A percentile compares a stretch with the other conserved stretches of the same genome.
phyloP scores from a whole-genome alignment of 805 yeast species.

The Candida pini region DNA sequence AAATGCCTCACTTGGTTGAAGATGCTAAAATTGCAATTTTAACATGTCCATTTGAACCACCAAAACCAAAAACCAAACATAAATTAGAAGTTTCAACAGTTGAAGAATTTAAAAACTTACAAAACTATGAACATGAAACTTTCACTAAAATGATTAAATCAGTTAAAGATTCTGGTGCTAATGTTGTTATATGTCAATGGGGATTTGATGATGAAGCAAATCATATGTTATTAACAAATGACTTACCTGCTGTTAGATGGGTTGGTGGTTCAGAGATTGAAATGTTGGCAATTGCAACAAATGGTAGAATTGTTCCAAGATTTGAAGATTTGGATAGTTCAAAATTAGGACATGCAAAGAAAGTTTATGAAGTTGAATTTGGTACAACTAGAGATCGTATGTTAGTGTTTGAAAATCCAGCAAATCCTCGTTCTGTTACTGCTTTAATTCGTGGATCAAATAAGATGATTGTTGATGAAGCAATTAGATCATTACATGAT shows the following conservation, averaged over 20 bases:
- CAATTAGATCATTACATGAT: conserved; percentile 93
- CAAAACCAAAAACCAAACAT: conserved; percentile 98
- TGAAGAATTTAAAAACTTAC: conserved; percentile 88
- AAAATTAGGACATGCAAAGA: conserved; percentile 86
- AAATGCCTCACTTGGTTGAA: conserved; percentile 79
- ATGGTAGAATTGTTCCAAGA: conserved; percentile 95
- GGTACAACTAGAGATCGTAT: conserved; percentile 96
- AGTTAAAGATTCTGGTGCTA: conserved; percentile 89
- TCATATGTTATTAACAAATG: conserved; percentile 80
- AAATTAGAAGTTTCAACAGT: conserved; percentile 90
- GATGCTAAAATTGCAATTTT: conserved; percentile 89
- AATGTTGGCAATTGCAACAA: conserved; percentile 93
- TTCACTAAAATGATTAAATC: conserved; percentile 84
- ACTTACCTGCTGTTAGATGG: conserved; percentile 97
- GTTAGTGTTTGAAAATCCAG: conserved; percentile 89
- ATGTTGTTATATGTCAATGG: conserved; percentile 97
- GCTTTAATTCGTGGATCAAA: conserved; percentile 93
- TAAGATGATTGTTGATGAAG: conserved; percentile 97
- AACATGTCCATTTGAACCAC: conserved; percentile 99
- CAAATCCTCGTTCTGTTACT: conserved; percentile 83
- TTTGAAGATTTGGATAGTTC: conserved; percentile 82
- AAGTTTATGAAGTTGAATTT: conserved; percentile 80
- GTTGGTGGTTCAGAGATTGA: conserved; percentile 97
- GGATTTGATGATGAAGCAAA: conserved; percentile 99
- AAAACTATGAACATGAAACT: conserved; percentile 86